A percentile compares a stretch with the other conserved stretches of the same genome.
Conservation (phyloP, 805 yeast species). For the Pichia deserticola region DNA sequence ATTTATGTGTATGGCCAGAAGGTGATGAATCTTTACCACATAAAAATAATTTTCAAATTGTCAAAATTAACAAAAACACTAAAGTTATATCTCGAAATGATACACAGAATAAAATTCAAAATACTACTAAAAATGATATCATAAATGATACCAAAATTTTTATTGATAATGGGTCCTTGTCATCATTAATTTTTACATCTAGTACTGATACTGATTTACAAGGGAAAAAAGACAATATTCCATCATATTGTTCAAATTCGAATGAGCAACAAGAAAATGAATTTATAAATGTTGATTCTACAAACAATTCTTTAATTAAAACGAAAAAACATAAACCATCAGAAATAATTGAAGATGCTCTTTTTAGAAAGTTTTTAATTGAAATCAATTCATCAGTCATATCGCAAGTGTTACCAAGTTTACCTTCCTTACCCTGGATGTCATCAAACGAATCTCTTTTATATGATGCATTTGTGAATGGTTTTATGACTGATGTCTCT, state of each 20-base stretch:
- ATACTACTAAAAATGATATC: neutral
- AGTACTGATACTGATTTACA: neutral
- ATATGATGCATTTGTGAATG: conserved; percentile 32
- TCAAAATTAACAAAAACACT: conserved; percentile 6
- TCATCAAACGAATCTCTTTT: conserved; percentile 6
- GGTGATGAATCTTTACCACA: conserved; percentile 14
- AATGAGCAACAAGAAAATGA: neutral
- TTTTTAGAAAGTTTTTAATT: conserved; percentile 18
- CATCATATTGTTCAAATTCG: neutral
- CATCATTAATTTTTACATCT: neutral
- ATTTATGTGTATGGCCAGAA: conserved; percentile 17
- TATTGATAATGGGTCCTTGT: neutral
- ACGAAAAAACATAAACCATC: neutral
- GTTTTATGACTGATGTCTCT: conserved; percentile 34
- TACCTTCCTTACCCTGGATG: neutral
- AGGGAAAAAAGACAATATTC: too few relatives aligned
- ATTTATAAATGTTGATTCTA: neutral
- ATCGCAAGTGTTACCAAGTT: neutral
- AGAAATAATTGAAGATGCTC: conserved; percentile 10
- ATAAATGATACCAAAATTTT: neutral
- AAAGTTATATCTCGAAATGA: neutral
- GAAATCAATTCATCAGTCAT: conserved; percentile 7
- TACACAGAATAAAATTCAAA: neutral
- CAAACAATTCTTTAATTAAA: neutral
- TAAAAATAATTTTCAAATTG: conserved; percentile 10